These are phyloP conservation scores for Tilletia caries DNA, from an alignment of 1,284 basidiomycete genomes.

Conservation along the genomic window DNA sequence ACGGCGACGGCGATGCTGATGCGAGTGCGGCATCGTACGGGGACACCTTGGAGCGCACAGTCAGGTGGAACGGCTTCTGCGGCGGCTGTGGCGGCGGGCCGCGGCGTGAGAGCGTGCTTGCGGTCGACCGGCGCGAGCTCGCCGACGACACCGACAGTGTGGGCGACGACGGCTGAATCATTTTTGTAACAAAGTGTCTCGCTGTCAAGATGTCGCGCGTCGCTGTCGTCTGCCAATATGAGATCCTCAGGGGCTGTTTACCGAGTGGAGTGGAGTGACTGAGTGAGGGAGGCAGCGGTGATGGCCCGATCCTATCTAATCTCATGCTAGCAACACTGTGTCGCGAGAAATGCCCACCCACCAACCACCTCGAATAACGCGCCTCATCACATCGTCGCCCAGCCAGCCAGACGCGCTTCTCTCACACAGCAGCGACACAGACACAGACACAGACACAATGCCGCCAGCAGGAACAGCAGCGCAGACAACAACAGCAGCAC, in stretches of 20 bases:
- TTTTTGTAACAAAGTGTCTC: neutral
- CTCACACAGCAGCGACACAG: too few relatives aligned
- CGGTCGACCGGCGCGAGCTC: neutral
- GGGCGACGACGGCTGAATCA: neutral
- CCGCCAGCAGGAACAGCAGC: neutral
- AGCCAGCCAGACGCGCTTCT: too few relatives aligned
- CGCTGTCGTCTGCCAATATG: neutral
- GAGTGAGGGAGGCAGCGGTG: too few relatives aligned
- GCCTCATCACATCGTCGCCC: neutral
- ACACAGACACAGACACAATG: too few relatives aligned
- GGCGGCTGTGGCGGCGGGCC: neutral
- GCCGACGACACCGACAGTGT: neutral
- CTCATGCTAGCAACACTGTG: neutral
- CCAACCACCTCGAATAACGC: too few relatives aligned
- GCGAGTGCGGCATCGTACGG: neutral
- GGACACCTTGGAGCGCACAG: neutral
- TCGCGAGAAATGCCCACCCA: too few relatives aligned
- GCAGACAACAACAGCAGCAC: neutral
- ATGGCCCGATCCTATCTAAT: neutral
- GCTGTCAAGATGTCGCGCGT: neutral
- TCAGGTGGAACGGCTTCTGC: slow-evolving; percentile 6
- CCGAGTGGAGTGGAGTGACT: too few relatives aligned
- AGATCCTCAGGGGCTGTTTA: neutral
- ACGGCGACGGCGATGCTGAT: neutral
- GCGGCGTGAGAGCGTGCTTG: neutral